Evolutionary conservation across 129 eudicot species (phyloP).

Genomic region (Artemisia tridentata): DNA sequence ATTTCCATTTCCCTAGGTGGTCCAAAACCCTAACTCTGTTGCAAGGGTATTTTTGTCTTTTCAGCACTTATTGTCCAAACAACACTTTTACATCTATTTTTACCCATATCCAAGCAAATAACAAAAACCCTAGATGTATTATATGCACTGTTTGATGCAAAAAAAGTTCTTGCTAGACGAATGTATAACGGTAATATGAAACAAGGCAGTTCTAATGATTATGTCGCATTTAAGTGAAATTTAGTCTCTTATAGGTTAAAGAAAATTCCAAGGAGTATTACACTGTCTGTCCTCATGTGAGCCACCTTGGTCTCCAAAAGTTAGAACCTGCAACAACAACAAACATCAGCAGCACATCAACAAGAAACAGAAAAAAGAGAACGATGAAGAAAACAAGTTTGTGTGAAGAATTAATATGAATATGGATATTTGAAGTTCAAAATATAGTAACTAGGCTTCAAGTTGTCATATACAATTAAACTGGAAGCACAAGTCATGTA

Average conservation of each 20-base stretch:
- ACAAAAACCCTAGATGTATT: background rate
- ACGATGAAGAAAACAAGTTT: no score
- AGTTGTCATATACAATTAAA: background rate
- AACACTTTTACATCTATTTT: no score
- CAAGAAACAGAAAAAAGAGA: no score
- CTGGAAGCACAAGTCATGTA: background rate
- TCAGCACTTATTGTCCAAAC: no score
- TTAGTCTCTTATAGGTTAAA: constrained; percentile 14
- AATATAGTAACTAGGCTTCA: no score
- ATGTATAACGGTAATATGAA: constrained; percentile 15
- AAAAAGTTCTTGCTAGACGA: constrained; percentile 10
- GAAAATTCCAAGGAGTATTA: constrained; percentile 18
- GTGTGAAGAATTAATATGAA: constrained; percentile 26
- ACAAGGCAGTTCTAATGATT: constrained; percentile 8
- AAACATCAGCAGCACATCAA: background rate
- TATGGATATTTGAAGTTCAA: no score
- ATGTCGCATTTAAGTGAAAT: constrained; percentile 1
- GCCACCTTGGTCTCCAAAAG: constrained; percentile 86
- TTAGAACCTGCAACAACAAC: constrained; percentile 54
- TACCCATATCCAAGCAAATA: no score
- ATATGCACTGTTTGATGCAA: constrained; percentile 25
- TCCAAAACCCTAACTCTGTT: no score
- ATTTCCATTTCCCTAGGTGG: no score
- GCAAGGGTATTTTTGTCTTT: no score
- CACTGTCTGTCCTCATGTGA: constrained; percentile 3